Evolutionary conservation across 495 filamentous ascomycete species (phyloP), one percentile per base, ranked within the genome.

Genomic region (Copromyces sp.): DNA sequence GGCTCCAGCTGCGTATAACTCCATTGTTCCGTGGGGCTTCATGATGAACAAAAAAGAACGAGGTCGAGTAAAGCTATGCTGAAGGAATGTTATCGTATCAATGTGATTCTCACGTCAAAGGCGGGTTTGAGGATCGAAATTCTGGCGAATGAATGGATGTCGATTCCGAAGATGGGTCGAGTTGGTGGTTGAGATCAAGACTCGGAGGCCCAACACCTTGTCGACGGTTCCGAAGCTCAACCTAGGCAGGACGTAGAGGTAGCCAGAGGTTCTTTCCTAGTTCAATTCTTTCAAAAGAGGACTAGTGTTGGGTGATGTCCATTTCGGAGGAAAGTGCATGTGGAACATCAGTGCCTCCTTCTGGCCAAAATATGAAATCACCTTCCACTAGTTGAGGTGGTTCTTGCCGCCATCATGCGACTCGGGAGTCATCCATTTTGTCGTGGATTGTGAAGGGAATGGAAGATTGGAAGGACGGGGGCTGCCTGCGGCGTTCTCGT

Each of bases 1-100:
- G 78, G 84, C 82, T 53, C 86, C 86, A n/a, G 82, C 71, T 69
- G 82, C 86, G 69, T 83, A 84, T 14, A 88, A 74, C 72, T 84
- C 80, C 85, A 85, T 86, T 65, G 24, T 59, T 14, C 47, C 20
- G 20, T 6, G 11, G 14, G 12, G 47, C 5, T 59, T 59, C 20
- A 45, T 39, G 17, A 71, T 14, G 11, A 16, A 3, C 8, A 12
- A 29, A 20, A 40, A 9, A 11, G 6, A 17, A 9, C 29, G 0
- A 24, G 24, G 24, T 24, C 24, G 24, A 65, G 53, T 17, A 32
- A 35, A 65, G 8, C 14, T 17, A 35, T 12, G 4, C 47, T 14
- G 2, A 29, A 37, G 35, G 12, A 24, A 6, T 14, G 11, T 53
- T 53, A 12, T 32, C 6, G 20, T 14, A 53, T 4, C 20, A 14